Base-by-base conservation (phyloP, 306 rosid genomes). In the Quercus wislizeni region DNA sequence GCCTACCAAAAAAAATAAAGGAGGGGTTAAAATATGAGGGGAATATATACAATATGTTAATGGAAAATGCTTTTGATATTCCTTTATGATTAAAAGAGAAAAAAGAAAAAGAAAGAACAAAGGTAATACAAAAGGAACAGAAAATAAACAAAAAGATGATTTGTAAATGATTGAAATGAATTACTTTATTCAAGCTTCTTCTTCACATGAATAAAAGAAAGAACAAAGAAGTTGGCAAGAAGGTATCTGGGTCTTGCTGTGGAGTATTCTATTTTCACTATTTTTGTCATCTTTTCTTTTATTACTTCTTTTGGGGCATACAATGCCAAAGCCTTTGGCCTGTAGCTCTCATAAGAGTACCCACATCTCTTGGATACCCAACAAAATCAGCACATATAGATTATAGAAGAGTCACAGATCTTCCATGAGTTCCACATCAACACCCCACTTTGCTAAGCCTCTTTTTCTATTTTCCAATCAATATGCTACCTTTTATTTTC, bases 261-360 rank as follows among this genome's bases (percentile, higher is more conserved):
- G 35, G 81, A 71, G 75, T 54, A 76, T 31, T 30, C 11, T 70
- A 76, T 31, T 30, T 11, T 54, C 70, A 76, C 46, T 49, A 49
- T 49, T 49, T 12, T 12, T 49, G 54, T 12, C 69, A 77, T 43
- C 70, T 64, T 49, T 33, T 35, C 71, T 56, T 62, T 71, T 67
- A 62, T 64, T 67, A 62, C 79, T 72, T 65, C 63, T 80, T 84
- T 84, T 65, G 61, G 51, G 5, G 84, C 74, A 67, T 38, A 65
- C 75, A 64, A 64, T 77, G 76, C 69, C 77, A 67, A 84, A 73
- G 85, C 62, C 76, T 38, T 38, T 7, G 46, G 11, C 46, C 13
- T 76, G 84, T 71, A 38, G 52, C 74, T 68, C 59, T 83, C 54
- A 11, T 51, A 49, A 10, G 23, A 62, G 19, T 51, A 28, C 76